Evolutionary conservation across 257 asterid species (phyloP).

Genomic region (Solanum peruvianum): DNA sequence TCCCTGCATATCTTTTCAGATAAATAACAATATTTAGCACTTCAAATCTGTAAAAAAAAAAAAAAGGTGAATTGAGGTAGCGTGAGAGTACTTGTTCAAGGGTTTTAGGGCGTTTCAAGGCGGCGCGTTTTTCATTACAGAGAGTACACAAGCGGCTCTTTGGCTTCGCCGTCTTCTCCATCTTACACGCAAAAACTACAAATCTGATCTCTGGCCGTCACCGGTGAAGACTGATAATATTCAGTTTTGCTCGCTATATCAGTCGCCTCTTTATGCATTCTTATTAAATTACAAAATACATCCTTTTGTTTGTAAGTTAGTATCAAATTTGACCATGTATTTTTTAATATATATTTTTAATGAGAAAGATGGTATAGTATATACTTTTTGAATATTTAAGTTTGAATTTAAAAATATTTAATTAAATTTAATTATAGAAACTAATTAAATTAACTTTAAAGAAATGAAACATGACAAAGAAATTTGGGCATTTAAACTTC

Average conservation of each 20-base stretch:
- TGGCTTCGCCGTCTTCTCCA: constrained; percentile 43
- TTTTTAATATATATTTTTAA: too few relatives aligned
- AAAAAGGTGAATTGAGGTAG: background rate
- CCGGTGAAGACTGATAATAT: background rate
- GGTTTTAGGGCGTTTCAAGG: constrained; percentile 93
- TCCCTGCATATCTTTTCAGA: constrained; percentile 71
- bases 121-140: constrained; percentile 62
- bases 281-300: background rate
- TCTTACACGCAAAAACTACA: background rate
- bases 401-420: too few relatives aligned
- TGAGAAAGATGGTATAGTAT: too few relatives aligned
- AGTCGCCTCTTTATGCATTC: background rate
- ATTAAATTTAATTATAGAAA: too few relatives aligned
- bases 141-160: constrained; percentile 42
- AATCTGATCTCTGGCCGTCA: background rate
- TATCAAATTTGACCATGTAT: background rate
- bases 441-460: too few relatives aligned
- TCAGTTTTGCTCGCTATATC: background rate
- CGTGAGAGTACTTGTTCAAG: constrained; percentile 52
- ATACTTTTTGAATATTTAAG: too few relatives aligned
- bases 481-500: background rate
- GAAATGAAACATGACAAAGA: background rate
- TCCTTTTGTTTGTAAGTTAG: background rate
- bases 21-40: background rate
- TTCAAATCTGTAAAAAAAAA: background rate